Evolutionary conservation across 169 alveolate genomes (phyloP).

Genomic region (Eimeria maxima): DNA sequence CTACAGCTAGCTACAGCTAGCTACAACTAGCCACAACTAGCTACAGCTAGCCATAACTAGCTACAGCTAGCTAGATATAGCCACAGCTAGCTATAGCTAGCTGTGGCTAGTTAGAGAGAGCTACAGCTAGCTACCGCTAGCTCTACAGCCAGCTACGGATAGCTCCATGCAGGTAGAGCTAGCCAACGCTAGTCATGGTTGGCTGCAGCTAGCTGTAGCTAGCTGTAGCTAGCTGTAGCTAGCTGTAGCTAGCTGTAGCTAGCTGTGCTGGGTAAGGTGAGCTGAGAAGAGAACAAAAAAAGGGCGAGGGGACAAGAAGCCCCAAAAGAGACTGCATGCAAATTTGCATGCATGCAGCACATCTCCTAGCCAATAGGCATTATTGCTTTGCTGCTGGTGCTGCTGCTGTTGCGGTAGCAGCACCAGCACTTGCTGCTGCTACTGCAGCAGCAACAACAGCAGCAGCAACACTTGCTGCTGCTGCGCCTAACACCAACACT

Average conservation of each 20-base stretch:
- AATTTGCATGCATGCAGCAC: not conserved
- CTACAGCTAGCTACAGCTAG: constrained; percentile 36
- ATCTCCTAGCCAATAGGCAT: not conserved
- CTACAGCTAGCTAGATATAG: too few relatives aligned
- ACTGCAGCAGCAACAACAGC: not conserved
- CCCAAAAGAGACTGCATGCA: not conserved
- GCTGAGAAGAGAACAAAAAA: not conserved
- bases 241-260: constrained; percentile 42
- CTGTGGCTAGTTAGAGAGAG: not conserved
- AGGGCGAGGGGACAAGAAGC: not conserved
- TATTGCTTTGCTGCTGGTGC: constrained; percentile 25
- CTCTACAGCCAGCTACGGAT: not conserved
- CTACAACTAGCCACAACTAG: too few relatives aligned
- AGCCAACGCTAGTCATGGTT: not conserved
- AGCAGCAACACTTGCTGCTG: constrained; percentile 10
- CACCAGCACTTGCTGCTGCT: not conserved
- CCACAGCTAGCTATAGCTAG: not conserved
- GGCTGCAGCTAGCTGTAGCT: not conserved
- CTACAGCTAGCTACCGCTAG: not conserved
- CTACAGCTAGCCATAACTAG: too few relatives aligned
- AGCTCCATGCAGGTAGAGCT: not conserved
- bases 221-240: constrained; percentile 28
- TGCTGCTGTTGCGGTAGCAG: constrained; percentile 1
- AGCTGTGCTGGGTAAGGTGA: constrained; percentile 23
- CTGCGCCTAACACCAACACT: not conserved